Conservation (phyloP, 225 moss, liverwort and hornwort genomes). For the Polytrichum formosum region DNA sequence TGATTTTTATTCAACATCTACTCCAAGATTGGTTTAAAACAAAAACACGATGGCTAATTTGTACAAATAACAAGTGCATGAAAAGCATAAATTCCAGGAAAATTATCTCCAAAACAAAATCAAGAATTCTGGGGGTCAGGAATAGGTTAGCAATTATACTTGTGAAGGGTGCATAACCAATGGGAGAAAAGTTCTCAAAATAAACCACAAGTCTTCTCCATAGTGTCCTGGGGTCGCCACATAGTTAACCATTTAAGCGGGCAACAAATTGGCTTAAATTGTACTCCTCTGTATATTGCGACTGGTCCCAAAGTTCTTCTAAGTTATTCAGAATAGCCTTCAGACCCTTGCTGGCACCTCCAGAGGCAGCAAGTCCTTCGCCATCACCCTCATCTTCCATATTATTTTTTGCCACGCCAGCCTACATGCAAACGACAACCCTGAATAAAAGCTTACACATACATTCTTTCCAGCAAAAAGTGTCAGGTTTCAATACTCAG, state of each 20-base stretch:
- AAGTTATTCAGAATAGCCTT: constrained; percentile 78
- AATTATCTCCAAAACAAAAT: too few species aligned
- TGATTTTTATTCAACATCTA: too few species aligned
- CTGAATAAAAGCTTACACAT: too few species aligned
- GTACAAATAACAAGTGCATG: too few species aligned
- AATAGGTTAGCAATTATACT: too few species aligned
- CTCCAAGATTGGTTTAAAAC: too few species aligned
- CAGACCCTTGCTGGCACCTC: constrained; percentile 69
- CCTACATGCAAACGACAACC: constrained; percentile 26
- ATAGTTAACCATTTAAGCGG: constrained; percentile 58
- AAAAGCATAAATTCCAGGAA: too few species aligned
- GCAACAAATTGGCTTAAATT: constrained; percentile 84
- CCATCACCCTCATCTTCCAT: constrained; percentile 59
- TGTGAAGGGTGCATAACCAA: too few species aligned
- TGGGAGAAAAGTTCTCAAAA: not conserved
- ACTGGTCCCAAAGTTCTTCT: constrained; percentile 92
- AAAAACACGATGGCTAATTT: too few species aligned
- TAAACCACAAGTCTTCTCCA: not conserved
- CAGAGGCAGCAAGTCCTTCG: constrained; percentile 36
- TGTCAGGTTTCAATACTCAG: too few species aligned
- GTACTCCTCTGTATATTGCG: constrained; percentile 87
- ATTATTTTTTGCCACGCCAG: constrained; percentile 34
- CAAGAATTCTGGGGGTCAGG: too few species aligned
- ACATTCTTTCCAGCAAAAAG: too few species aligned
- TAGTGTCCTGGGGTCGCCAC: not conserved